Conservation (phyloP, 176 grass and related monocot genomes). For the Alloteropsis semialata region DNA sequence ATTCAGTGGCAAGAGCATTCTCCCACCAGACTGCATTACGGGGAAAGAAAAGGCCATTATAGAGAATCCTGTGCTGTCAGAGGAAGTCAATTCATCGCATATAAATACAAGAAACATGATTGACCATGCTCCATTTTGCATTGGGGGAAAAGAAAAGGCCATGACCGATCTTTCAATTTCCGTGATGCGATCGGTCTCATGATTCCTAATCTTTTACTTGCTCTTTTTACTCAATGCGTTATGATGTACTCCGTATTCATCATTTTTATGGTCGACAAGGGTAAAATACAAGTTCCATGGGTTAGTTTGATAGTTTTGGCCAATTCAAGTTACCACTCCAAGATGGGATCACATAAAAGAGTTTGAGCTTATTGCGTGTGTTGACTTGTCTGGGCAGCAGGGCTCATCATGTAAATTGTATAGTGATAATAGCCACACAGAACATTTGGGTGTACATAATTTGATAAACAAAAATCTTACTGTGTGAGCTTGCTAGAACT, state of each 20-base stretch:
- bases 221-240: background rate
- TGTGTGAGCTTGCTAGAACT: background rate
- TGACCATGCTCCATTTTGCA: background rate
- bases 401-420: background rate
- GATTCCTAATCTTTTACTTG: background rate
- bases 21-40: conserved; percentile 50
- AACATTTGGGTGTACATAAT: background rate
- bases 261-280: background rate
- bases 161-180: background rate
- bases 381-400: background rate
- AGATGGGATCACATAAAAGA: background rate
- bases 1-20: conserved; percentile 73
- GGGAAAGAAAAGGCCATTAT: background rate
- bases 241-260: background rate
- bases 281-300: background rate
- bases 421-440: background rate
- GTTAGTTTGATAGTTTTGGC: background rate
- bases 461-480: background rate
- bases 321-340: background rate
- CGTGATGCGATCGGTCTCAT: background rate
- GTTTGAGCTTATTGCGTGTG: background rate
- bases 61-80: background rate
- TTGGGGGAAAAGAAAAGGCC: background rate
- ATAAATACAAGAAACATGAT: background rate
- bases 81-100: background rate